Base-by-base conservation (phyloP, 2,329 filamentous ascomycete genomes). In the Fusarium sp. region DNA sequence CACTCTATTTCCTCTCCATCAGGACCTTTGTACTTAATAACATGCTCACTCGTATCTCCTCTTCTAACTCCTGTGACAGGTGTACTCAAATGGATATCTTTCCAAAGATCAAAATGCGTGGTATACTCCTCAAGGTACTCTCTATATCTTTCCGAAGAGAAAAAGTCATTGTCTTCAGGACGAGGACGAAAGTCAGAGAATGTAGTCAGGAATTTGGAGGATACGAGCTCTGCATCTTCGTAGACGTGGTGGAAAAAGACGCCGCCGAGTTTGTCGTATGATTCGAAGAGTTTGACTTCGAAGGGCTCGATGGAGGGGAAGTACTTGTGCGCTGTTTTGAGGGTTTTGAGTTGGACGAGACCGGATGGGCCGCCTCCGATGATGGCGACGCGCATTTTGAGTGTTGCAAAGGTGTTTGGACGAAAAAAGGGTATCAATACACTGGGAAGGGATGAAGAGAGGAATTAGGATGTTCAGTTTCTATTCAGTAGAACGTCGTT, bases 121-220 rank as follows among this genome's bases (percentile, higher is more conserved):
- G 45, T 30, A 7, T 57, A 57, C 34, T 51, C 55, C 14, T 57
- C 16, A 2, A 57, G 16, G 13, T 58, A 58, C 11, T 58, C 34
- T 11, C 48, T 40, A 18, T 53, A 58, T n/a, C 48, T 4, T 4
- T 53, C 34, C 14, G 55, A 41, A 8, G 20, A 53, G 27, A 58
- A 30, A 27, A 58, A 53, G 27, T 53, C 55, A 6, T 40, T 40
- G 6, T 58, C 32, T 7, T 54, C 55, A 4, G 47, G 18, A 4
- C 48, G 25, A 6, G 49, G 49, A 11, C 55, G 48, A 2, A 58
- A 58, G 13, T 58, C 55, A 4, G 55, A 58, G 27, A 58, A 58
- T 11, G 46, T 53, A 3, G 55, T 58, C 7, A 58, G 34, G 6
- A 53, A 52, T 18, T 58, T 58, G 1, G 55, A 58, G 6, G 55